Percentiles rank a stretch among this genome's conserved stretches.
phyloP scores from a whole-genome alignment of 805 yeast genomes.

The Zygosaccharomyces pseudorouxii region DNA sequence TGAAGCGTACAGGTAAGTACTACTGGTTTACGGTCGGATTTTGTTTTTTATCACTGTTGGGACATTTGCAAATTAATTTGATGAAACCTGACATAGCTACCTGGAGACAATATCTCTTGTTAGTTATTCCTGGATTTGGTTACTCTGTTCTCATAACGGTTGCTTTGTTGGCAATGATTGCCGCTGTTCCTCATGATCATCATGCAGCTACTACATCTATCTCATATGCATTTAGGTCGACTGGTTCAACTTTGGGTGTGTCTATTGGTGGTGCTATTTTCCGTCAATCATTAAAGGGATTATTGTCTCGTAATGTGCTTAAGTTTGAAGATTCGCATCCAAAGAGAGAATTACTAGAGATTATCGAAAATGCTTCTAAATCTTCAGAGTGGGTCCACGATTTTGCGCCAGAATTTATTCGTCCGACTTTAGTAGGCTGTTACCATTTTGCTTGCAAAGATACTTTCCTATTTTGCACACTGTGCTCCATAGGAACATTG shows the following conservation, averaged over 20 bases:
- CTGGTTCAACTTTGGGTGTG: conserved; percentile 84
- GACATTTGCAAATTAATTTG: conserved; percentile 38
- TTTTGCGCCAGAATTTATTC: conserved; percentile 51
- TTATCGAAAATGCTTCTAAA: conserved; percentile 51
- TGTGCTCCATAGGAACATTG: conserved; percentile 37
- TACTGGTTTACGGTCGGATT: conserved; percentile 42
- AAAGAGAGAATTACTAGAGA: conserved; percentile 36
- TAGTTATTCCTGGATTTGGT: conserved; percentile 50
- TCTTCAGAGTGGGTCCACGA: conserved; percentile 50
- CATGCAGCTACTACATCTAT: conserved; percentile 87
- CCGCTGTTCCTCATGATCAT: conserved; percentile 61
- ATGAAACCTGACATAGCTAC: conserved; percentile 35
- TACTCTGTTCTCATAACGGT: conserved; percentile 58
- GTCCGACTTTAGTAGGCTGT: conserved; percentile 43
- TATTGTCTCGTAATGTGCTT: conserved; percentile 33
- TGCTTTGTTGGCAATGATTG: conserved; percentile 61
- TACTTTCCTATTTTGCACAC: conserved; percentile 46
- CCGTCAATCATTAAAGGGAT: conserved; percentile 39
- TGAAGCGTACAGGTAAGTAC: conserved; percentile 61
- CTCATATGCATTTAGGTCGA: conserved; percentile 81
- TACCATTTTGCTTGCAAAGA: conserved; percentile 51
- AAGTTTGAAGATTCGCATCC: conserved; percentile 36
- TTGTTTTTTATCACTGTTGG: conserved; percentile 43
- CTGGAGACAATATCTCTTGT: conserved; percentile 42
- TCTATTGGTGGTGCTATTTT: conserved; percentile 62